Evolutionary conservation across 139 green algal genomes (phyloP), one percentile per base, ranked within the genome.

Genomic region (Closterium sp.): DNA sequence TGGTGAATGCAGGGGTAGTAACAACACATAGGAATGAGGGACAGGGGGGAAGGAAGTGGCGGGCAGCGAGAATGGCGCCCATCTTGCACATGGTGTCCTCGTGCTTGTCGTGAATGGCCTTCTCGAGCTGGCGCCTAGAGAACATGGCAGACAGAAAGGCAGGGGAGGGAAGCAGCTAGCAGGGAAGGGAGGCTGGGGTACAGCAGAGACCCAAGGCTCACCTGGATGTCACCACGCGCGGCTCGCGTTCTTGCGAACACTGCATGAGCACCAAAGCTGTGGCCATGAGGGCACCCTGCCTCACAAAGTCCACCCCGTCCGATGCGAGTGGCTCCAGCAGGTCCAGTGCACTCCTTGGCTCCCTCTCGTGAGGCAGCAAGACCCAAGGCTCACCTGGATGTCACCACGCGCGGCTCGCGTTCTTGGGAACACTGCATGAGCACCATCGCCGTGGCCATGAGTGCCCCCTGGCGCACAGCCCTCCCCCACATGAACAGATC

Each of bases 1-100:
- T 29, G 62, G 62, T 27, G 45, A 91, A 17, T 1, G 10, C 45
- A 79, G 19, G 62, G 62, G 19, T n/a, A n/a, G 17, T 2, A 13
- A 24, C 9, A 19, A 4, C 5, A 13, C 9, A 19, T 13, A 13
- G 17, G 7, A 79, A 13, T 9, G 17, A 13, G 19, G 9, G 11
- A 19, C 32, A 19, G 45, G 4, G 11, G 32, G 32, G 32, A 70
- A 70, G 45, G 4, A 4, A 22, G 45, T 19, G 9, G 45, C 91
- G 3, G 32, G 3, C 32, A 38, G 98, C 97, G 96, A 99, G 97
- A 94, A 99, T 99, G 79, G 97, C 96, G 42, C 98, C 98, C 97
- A 99, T 99, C 91, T 97, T 97, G 90, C 94, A 94, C 96, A 98
- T 97, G 84, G 97, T 97, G 95, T 99, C 97, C 91, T 99, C 97